Conservation (phyloP, 2,329 filamentous ascomycete genomes). For the Tolypocladium sp. region DNA sequence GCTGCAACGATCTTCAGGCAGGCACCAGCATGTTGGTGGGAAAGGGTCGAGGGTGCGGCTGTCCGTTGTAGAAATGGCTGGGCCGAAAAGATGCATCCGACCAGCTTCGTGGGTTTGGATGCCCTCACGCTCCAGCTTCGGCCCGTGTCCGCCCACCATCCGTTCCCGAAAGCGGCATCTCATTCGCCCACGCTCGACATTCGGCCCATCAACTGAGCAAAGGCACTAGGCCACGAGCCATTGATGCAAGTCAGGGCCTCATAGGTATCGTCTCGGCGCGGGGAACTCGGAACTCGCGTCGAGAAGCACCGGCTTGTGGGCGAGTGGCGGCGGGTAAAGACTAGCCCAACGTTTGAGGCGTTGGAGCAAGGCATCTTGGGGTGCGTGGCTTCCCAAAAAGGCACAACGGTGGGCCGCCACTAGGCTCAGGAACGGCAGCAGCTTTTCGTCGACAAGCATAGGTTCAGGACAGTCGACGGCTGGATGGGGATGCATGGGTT, state of each 20-base stretch:
- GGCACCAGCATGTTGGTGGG: background rate
- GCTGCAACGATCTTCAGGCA: background rate
- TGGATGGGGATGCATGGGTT: background rate
- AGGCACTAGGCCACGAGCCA: background rate
- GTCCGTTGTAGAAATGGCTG: background rate
- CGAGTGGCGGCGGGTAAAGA: background rate
- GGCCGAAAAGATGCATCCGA: background rate
- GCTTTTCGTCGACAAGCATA: background rate
- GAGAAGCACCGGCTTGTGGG: background rate
- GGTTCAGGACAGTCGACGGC: background rate
- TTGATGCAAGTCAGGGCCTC: background rate
- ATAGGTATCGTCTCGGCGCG: background rate
- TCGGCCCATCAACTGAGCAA: background rate
- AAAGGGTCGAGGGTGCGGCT: background rate
- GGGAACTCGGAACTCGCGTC: background rate
- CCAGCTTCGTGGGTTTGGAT: background rate
- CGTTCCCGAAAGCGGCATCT: no score
- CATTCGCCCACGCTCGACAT: background rate
- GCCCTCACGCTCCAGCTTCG: background rate
- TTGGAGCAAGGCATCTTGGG: background rate
- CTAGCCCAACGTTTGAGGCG: background rate
- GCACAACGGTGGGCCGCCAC: background rate
- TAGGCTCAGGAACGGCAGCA: background rate
- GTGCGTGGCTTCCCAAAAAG: background rate
- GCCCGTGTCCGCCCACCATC: background rate